These are phyloP conservation scores for Globisporangium ultimum DNA, from an alignment of 352 stramenopile genomes.

Conservation along the genomic window DNA sequence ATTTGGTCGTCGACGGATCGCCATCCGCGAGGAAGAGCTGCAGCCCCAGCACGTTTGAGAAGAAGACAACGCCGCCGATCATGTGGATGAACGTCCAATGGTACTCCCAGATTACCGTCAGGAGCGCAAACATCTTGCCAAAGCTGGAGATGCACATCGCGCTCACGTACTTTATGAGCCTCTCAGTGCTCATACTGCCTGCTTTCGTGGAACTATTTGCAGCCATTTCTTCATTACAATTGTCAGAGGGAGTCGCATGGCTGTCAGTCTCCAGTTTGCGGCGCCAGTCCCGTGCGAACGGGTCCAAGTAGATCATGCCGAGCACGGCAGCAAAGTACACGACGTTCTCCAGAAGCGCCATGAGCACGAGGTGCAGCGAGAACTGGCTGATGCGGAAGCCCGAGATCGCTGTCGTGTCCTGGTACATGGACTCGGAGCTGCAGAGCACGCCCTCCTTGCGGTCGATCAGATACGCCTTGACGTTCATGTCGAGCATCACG, in stretches of 20 bases:
- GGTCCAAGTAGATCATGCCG: conserved; percentile 44
- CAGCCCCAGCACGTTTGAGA: conserved; percentile 69
- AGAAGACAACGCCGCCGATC: conserved; percentile 67
- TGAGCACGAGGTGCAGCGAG: conserved; percentile 69
- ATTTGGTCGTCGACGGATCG: conserved; percentile 29
- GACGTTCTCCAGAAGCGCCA: conserved; percentile 71
- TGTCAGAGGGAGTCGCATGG: not conserved
- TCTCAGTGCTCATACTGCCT: conserved; percentile 9
- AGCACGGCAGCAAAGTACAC: conserved; percentile 56
- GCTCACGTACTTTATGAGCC: conserved; percentile 41
- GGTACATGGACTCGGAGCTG: conserved; percentile 57
- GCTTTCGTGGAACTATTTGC: not conserved
- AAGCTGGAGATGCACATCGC: conserved; percentile 82
- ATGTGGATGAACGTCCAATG: conserved; percentile 84
- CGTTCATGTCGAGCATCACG: conserved; percentile 84
- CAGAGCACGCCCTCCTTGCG: conserved; percentile 55
- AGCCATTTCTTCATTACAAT: not conserved
- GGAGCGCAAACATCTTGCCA: conserved; percentile 77
- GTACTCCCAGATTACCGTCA: conserved; percentile 87
- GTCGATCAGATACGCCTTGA: conserved; percentile 82
- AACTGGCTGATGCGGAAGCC: conserved; percentile 69
- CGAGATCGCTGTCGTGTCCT: conserved; percentile 33
- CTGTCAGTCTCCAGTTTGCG: conserved; percentile 21
- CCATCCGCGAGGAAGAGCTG: conserved; percentile 61
- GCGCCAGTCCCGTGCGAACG: conserved; percentile 48